Conservation (phyloP, 2,329 filamentous ascomycete genomes). For the Scopulariopsis brevicaulis region DNA sequence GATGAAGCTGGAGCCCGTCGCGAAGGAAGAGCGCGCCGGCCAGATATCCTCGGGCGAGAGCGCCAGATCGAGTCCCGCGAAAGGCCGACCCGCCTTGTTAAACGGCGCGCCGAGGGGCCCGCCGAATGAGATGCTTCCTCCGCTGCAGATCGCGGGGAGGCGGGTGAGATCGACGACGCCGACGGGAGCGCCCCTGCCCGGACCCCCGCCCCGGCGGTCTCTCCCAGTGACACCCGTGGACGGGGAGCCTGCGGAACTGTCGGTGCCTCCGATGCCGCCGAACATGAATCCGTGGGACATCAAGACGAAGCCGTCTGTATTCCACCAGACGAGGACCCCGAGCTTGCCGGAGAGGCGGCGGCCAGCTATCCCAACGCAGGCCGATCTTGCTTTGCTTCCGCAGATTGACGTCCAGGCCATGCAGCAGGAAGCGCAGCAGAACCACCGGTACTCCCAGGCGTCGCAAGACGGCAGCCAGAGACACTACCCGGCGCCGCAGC, state of each 20-base stretch:
- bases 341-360: conserved; percentile 9
- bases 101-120: too few relatives aligned
- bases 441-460: neutral
- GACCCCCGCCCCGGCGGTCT: neutral
- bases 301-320: conserved; percentile 11
- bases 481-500: neutral
- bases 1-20: conserved; percentile 34
- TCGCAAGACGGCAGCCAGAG: neutral
- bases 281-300: conserved; percentile 31
- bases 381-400: neutral
- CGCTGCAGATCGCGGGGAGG: too few relatives aligned
- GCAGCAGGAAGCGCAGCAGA: neutral
- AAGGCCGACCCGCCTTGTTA: neutral
- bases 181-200: neutral
- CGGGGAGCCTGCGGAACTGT: neutral
- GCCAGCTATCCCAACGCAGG: conserved; percentile 2
- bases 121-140: neutral
- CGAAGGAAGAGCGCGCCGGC: neutral
- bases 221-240: neutral
- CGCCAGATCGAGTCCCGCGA: neutral
- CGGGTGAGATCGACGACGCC: neutral
- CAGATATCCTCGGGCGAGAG: neutral
- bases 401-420: neutral
- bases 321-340: conserved; percentile 2
- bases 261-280: conserved; percentile 13